These are phyloP conservation scores for Penicillium sp. DNA, from an alignment of 2,329 filamentous ascomycete genomes.

Conservation along the genomic window DNA sequence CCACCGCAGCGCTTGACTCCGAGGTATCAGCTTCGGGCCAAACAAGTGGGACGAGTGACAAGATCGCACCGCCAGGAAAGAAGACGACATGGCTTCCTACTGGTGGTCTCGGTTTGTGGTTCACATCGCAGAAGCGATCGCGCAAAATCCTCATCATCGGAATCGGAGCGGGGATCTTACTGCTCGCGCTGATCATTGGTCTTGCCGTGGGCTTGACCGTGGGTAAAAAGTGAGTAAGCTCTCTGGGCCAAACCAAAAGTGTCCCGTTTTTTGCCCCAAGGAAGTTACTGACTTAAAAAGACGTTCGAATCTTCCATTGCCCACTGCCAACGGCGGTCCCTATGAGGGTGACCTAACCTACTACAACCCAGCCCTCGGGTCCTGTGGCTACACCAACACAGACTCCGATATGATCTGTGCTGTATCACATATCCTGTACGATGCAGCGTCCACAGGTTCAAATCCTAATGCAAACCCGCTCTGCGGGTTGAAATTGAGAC, in stretches of 20 bases:
- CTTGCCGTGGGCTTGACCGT: conserved; percentile 33
- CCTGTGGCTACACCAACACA: conserved; percentile 65
- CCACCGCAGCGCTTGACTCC: conserved; percentile 1
- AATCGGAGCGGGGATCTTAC: conserved; percentile 14
- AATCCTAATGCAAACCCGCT: conserved; percentile 68
- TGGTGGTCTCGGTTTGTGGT: conserved; percentile 8
- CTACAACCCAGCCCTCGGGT: conserved; percentile 68
- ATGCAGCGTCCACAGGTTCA: conserved; percentile 56
- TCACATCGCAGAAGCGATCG: conserved; percentile 19
- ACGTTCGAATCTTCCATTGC: conserved; percentile 32
- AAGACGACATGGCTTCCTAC: not conserved
- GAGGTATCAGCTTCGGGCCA: conserved; percentile 2
- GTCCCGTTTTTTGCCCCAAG: not conserved
- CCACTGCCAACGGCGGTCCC: conserved; percentile 48
- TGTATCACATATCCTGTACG: conserved; percentile 69
- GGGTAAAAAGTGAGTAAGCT: conserved; percentile 21
- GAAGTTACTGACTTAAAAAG: not conserved
- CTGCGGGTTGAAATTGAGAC: conserved; percentile 69
- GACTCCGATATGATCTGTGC: conserved; percentile 65
- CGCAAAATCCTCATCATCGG: conserved; percentile 25
- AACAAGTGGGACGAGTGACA: not conserved
- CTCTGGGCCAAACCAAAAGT: not conserved
- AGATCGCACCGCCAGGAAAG: not conserved
- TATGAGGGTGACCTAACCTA: conserved; percentile 70
- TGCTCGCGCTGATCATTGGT: conserved; percentile 31